Base-by-base conservation (phyloP, 352 stramenopile genomes). In the Phytopythium litorale region DNA sequence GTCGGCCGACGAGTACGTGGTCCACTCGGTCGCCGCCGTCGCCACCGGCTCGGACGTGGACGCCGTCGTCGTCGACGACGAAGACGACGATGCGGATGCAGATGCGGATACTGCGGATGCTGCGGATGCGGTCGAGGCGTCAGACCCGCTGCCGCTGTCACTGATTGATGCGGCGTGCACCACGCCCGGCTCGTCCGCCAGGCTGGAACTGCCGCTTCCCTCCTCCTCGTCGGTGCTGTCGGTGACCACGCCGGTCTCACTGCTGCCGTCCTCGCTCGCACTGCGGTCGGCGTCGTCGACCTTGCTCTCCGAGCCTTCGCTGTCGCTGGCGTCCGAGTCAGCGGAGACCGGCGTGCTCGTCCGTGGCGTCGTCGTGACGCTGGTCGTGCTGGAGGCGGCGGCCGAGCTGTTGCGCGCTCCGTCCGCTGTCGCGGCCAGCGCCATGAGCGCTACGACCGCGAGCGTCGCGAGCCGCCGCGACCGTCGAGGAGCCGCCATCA, bases 131-230 rank as follows among this genome's bases (percentile, higher is more conserved):
- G 52, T 28, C 21, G 13, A 32, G 0, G 21, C 21, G 48, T 54
- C 13, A 3, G 33, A 46, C 2, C 3, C 53, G 51, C 51, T 56
- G 51, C 7, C 19, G 51, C 51, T 58, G 33, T 58, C 53, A 35
- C 53, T 58, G 53, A 49, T 49, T 2, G 53, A 58, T 4, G 53
- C 53, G n/a, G 53, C 53, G 35, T 58, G 53, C 35, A 58, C 53
- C 19, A n/a, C 38, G 13, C 53, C 53, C 9, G 53, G 53, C 13
- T 28, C 35, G 53, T 46, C 37, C 7, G 32, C 28, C 21, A 35
- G 23, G 52, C 52, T 58, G 19, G 52, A 45, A 21, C 25, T 46
- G 21, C 38, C 21, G 35, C 35, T 49, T 2, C 8, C 21, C 5
- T 12, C 18, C 11, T 28, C 33, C 23, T n/a, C 33, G 4, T 15